Evolutionary conservation across 2,329 filamentous ascomycete species (phyloP).

Genomic region (Clarireedia sp.): DNA sequence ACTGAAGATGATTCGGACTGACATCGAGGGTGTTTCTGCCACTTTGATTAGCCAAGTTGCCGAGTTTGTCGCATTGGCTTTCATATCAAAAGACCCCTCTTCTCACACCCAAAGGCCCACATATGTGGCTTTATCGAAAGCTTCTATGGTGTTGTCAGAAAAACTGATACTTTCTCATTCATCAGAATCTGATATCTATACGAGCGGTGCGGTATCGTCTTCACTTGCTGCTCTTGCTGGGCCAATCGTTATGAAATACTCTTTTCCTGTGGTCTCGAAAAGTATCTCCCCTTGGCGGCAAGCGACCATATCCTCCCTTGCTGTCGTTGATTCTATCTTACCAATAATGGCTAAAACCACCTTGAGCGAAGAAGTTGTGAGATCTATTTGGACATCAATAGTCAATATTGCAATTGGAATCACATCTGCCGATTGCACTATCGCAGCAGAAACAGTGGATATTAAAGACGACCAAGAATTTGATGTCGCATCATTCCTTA

Average conservation of each 20-base stretch:
- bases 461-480: conserved; percentile 67
- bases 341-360: conserved; percentile 46
- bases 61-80: conserved; percentile 64
- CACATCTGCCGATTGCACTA: conserved; percentile 52
- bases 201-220: conserved; percentile 55
- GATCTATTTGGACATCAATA: conserved; percentile 63
- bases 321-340: conserved; percentile 59
- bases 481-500: conserved; percentile 67
- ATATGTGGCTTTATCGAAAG: conserved; percentile 83
- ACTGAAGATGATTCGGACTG: conserved; percentile 59
- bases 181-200: conserved; percentile 59
- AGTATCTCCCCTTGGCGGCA: conserved; percentile 69
- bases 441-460: conserved; percentile 34
- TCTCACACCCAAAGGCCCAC: conserved; percentile 51
- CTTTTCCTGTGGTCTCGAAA: conserved; percentile 64
- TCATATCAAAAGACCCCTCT: conserved; percentile 34
- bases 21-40: conserved; percentile 56
- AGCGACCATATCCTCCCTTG: conserved; percentile 63
- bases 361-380: conserved; percentile 39
- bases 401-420: conserved; percentile 61
- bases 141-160: conserved; percentile 64
- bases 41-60: conserved; percentile 63
- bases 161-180: conserved; percentile 52
- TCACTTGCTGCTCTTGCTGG: conserved; percentile 59
- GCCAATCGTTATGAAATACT: conserved; percentile 74